Conservation (phyloP, 306 rosid species). For the Malus sieversii region DNA sequence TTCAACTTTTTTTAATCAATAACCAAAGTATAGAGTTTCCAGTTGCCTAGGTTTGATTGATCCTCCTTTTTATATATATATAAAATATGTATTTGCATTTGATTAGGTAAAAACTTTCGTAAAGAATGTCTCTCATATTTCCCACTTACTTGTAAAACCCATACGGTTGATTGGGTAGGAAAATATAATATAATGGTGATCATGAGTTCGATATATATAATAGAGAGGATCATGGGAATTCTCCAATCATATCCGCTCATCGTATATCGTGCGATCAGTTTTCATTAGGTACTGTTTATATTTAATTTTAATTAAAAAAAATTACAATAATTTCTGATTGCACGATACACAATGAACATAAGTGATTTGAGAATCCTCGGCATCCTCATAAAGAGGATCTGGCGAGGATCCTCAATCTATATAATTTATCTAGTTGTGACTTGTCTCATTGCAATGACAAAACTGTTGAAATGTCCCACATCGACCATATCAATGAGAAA, state of each 20-base stretch:
- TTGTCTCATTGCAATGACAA: neutral
- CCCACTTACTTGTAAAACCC: neutral
- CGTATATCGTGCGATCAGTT: too few relatives aligned
- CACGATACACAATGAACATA: too few relatives aligned
- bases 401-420: too few relatives aligned
- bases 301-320: too few relatives aligned
- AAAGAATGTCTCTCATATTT: neutral
- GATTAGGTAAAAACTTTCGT: neutral
- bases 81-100: neutral
- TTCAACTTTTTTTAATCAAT: neutral
- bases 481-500: too few relatives aligned
- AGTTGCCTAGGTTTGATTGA: neutral
- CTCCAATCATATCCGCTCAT: too few relatives aligned
- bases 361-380: accelerated
- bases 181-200: neutral
- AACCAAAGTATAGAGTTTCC: neutral
- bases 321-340: too few relatives aligned
- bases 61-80: neutral
- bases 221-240: too few relatives aligned
- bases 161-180: neutral
- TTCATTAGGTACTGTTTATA: too few relatives aligned
- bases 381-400: too few relatives aligned
- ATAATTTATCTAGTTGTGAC: neutral
- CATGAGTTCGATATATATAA: neutral
- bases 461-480: too few relatives aligned